Conservation (phyloP, 2,329 filamentous ascomycete genomes). For the Lecanicillium sp. region DNA sequence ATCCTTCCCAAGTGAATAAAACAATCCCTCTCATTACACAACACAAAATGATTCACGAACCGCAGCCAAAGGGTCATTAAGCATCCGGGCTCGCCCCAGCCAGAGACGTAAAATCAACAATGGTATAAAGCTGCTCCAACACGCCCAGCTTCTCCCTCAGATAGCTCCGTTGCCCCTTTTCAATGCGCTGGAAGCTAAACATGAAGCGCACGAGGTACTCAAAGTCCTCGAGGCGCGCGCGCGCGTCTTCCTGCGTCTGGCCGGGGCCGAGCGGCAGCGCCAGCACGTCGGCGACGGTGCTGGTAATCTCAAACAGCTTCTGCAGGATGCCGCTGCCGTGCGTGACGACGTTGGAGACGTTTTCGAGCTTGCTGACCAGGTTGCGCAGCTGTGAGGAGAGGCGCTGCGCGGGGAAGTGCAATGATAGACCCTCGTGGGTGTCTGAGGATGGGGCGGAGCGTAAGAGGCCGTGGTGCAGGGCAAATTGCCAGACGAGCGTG, state of each 20-base stretch:
- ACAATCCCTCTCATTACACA: too few species aligned
- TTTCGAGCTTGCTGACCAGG: conserved; percentile 26
- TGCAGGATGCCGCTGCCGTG: conserved; percentile 50
- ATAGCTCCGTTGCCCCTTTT: conserved; percentile 34
- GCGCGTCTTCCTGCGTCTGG: conserved; percentile 32
- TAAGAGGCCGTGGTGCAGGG: conserved; percentile 29
- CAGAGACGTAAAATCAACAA: conserved; percentile 19
- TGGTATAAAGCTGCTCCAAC: conserved; percentile 22
- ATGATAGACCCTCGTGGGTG: conserved; percentile 27
- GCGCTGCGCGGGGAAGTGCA: conserved; percentile 30
- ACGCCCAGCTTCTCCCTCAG: conserved; percentile 30
- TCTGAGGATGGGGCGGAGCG: conserved; percentile 22
- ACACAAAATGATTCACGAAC: too few species aligned
- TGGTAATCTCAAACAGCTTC: conserved; percentile 53
- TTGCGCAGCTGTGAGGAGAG: conserved; percentile 30
- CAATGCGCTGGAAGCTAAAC: conserved; percentile 39
- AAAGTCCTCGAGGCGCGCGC: conserved; percentile 44
- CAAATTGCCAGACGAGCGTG: conserved; percentile 33
- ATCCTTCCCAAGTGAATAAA: too few species aligned
- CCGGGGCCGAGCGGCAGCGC: conserved; percentile 37
- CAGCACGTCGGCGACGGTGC: conserved; percentile 51
- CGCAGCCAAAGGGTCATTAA: too few species aligned
- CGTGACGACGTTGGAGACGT: conserved; percentile 38
- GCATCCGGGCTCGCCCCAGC: conserved; percentile 15
- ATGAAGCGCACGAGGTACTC: conserved; percentile 43